Percentiles rank a stretch among this genome's conserved stretches.
Conservation (phyloP, 2,329 filamentous ascomycete species). For the Boeremia exigua region DNA sequence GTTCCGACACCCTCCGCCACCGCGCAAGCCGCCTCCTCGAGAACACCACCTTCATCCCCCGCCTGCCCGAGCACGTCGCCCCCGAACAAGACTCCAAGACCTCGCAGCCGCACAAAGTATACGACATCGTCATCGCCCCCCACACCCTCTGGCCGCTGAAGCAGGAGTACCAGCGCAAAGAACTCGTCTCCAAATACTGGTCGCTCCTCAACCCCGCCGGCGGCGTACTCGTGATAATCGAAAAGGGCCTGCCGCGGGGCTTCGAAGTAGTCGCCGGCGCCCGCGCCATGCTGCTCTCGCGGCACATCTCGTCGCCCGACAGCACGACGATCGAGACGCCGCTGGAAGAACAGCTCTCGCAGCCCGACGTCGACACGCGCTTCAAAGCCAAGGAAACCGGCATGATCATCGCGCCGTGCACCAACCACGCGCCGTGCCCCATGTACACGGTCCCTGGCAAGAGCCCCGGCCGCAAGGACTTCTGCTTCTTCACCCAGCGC, state of each 20-base stretch:
- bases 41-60: conserved; percentile 89
- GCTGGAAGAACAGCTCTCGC: conserved; percentile 50
- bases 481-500: conserved; percentile 88
- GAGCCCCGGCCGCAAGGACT: conserved; percentile 79
- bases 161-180: conserved; percentile 77
- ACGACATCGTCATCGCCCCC: conserved; percentile 88
- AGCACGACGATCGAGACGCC: conserved; percentile 50
- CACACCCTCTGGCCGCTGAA: conserved; percentile 79
- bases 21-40: conserved; percentile 79
- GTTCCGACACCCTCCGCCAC: conserved; percentile 74
- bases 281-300: conserved; percentile 76
- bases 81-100: conserved; percentile 56
- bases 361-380: conserved; percentile 43
- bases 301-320: conserved; percentile 71
- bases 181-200: conserved; percentile 88
- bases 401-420: conserved; percentile 74
- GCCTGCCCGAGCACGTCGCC: conserved; percentile 85
- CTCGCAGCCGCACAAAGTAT: conserved; percentile 69
- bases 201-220: conserved; percentile 81
- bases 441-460: conserved; percentile 81
- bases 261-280: conserved; percentile 92
- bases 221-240: conserved; percentile 83
- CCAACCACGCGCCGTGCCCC: conserved; percentile 85
- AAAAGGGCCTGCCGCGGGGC: conserved; percentile 89
- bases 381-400: conserved; percentile 59